Evolutionary conservation across 1,284 basidiomycete species (phyloP), one percentile per base, ranked within the genome.

Genomic region (Termitomyces sp.): DNA sequence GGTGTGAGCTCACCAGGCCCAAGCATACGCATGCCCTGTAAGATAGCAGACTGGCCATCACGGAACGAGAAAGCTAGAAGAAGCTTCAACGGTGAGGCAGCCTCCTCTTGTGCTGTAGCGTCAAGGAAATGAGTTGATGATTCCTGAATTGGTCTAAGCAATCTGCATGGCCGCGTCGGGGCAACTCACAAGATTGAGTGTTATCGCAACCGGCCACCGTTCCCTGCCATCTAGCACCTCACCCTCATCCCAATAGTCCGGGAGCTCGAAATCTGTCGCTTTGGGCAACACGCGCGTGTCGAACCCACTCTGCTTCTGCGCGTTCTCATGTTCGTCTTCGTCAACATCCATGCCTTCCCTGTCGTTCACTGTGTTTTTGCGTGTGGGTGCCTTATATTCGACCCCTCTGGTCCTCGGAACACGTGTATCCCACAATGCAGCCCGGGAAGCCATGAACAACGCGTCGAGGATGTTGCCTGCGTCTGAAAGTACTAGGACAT

Each of bases 221-320:
- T 85, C 80, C 51, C 80, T 70, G 2, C 80, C 82, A 46, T 72
- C 75, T 41, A 92, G 66, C 5, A 73, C 68, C 54, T 84, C 84
- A 0, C 90, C 90, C 62, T 91, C 89, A 60, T 90, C 90, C 88
- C 88, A 90, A 59, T 85, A 89, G 68, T 92, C 90, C 13, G 82
- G 77, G 19, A 92, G 74, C 69, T 93, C 90, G 64, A 92, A 92
- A 66, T 93, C 90, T 3, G 79, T 78, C 3, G 84, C 84, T 8
- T 68, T 69, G 30, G 63, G 64, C 33, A 77, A 68, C 12, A 71
- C 68, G 10, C 80, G 74, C 13, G 81, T 86, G 62, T 83, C 82
- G 45, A 89, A 78, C 0, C 79, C 81, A 59, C 83, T 85, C n/a
- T 67, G 65, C 3, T 57, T 63, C 7, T 40, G 38, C 5, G 38